A percentile compares a stretch with the other conserved stretches of the same genome.
Evolutionary conservation across 2,329 filamentous ascomycete genomes (phyloP).

Genomic region (Penicillium sp.): DNA sequence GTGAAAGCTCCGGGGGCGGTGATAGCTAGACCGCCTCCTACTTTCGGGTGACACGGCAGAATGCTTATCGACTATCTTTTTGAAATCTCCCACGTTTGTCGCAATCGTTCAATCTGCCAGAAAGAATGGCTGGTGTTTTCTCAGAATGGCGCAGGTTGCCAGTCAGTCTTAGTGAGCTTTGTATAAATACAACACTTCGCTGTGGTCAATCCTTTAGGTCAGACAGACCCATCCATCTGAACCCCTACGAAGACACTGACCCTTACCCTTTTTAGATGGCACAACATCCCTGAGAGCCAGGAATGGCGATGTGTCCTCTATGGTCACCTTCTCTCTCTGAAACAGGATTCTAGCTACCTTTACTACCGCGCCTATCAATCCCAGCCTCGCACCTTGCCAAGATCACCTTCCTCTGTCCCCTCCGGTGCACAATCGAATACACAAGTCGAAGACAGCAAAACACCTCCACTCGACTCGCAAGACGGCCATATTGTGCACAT

Average conservation of each 20-base stretch:
- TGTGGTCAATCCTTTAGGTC: constrained; percentile 90
- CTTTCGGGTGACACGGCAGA: constrained; percentile 20
- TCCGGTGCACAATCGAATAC: constrained; percentile 20
- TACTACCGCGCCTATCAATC: constrained; percentile 68
- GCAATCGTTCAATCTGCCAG: constrained; percentile 17
- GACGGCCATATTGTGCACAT: constrained; percentile 69
- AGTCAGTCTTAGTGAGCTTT: constrained; percentile 75
- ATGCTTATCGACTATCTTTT: constrained; percentile 14
- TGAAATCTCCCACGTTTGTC: neutral
- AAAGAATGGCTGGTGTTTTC: constrained; percentile 44
- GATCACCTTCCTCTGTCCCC: constrained; percentile 36
- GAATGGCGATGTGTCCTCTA: constrained; percentile 89
- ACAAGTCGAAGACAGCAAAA: constrained; percentile 16
- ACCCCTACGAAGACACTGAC: constrained; percentile 1
- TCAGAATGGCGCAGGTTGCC: constrained; percentile 85
- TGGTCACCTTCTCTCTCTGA: constrained; percentile 77
- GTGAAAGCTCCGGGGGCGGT: constrained; percentile 28
- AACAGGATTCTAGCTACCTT: constrained; percentile 72
- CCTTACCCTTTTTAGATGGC: constrained; percentile 60
- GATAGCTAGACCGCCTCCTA: constrained; percentile 25
- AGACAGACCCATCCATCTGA: constrained; percentile 17
- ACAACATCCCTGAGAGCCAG: constrained; percentile 64
- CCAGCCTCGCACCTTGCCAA: constrained; percentile 11
- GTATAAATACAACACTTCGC: constrained; percentile 86
- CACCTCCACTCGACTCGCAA: constrained; percentile 27